Base-by-base conservation (phyloP, 768 basidiomycete genomes). In the Auricularia sp. region DNA sequence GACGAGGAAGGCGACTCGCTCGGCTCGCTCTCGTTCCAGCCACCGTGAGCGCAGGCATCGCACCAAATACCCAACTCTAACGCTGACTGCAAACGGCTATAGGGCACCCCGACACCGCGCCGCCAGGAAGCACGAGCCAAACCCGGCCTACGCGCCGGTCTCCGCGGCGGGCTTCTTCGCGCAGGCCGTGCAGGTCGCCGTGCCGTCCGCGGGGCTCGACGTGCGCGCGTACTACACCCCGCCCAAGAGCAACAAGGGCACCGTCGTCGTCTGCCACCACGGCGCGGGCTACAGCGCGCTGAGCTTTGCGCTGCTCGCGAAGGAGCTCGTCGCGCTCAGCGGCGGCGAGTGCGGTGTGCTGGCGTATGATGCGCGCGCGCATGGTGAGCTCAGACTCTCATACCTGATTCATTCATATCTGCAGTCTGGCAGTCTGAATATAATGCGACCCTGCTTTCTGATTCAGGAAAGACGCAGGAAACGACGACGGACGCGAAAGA, bases 241-340 rank as follows among this genome's bases (percentile, higher is more conserved):
- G 1, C 85, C 93, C 1, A 79, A 76, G 21, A 77, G 79, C 62
- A 81, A 79, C 42, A 64, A 64, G 16, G 67, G 79, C 18, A 87
- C 88, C 0, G 84, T 96, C 3, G 83, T 98, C 72, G 81, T 98
- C 4, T 95, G 91, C 75, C 94, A 97, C 70, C 96, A 99, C 69
- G 97, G 97, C 1, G 96, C 93, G 0, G 97, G 97, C 14, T 93
- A 93, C 72, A 87, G 88, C 0, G 97, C 86, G 0, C 78, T 98
- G 66, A 91, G 85, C 67, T 99, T 96, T 73, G 94, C 97, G 2
- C 87, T 86, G 70, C 80, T 97, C 64, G 93, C 95, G n/a, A 88
- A 87, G 74, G 88, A 91, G 74, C 76, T 98, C 1, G 73, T 72
- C 11, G 81, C 77, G 53, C 67, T 80, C 72, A 83, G 84, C 53